A percentile compares a stretch with the other conserved stretches of the same genome.
Evolutionary conservation across 257 asterid genomes (phyloP).

Genomic region (Penstemon newberryi): DNA sequence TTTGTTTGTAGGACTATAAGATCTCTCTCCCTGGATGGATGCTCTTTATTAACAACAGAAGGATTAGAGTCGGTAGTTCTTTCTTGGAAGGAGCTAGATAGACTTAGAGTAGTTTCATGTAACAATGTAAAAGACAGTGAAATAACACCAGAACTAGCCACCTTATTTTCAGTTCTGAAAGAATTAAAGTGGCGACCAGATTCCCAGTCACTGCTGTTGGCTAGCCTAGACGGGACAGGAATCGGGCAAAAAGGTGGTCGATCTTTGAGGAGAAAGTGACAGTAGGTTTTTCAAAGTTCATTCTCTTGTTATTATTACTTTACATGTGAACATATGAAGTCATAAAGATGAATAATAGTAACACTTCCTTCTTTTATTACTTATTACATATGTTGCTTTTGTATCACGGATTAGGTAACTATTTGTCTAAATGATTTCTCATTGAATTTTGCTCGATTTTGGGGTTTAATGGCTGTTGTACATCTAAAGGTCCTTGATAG

Average conservation of each 20-base stretch:
- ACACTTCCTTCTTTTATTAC: too few species aligned
- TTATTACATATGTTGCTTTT: too few species aligned
- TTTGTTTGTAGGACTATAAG: constrained; percentile 59
- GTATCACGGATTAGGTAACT: too few species aligned
- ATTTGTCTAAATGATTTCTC: too few species aligned
- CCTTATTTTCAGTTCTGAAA: constrained; percentile 69
- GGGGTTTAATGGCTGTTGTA: too few species aligned
- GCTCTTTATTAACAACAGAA: constrained; percentile 80
- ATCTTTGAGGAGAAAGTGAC: constrained; percentile 64
- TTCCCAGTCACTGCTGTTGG: constrained; percentile 61
- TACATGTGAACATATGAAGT: too few species aligned
- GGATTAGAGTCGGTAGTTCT: constrained; percentile 78
- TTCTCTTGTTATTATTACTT: too few species aligned
- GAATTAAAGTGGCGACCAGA: constrained; percentile 94
- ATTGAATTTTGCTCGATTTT: too few species aligned
- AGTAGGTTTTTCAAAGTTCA: neutral
- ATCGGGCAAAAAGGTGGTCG: constrained; percentile 82
- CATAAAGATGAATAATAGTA: too few species aligned
- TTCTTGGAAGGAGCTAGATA: constrained; percentile 72
- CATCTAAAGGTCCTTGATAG: too few species aligned
- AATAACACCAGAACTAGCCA: constrained; percentile 77
- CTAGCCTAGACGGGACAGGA: constrained; percentile 81
- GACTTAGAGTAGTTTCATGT: constrained; percentile 85
- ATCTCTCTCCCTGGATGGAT: constrained; percentile 78
- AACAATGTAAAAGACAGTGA: constrained; percentile 80